Evolutionary conservation across 2,329 filamentous ascomycete species (phyloP).

Genomic region (Fusarium duplospermum): DNA sequence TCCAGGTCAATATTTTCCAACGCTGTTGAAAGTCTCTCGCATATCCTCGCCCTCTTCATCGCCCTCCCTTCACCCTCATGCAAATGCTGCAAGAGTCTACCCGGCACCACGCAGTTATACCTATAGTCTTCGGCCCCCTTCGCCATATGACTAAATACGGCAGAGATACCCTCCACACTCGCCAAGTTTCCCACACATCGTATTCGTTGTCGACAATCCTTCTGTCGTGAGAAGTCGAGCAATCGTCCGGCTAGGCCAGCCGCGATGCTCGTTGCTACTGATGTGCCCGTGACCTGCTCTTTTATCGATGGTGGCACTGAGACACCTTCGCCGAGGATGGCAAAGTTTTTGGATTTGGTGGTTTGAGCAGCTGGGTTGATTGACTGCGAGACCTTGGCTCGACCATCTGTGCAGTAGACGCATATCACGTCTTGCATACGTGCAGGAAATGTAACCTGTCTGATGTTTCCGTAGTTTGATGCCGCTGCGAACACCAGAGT

Average conservation of each 20-base stretch:
- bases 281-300: constrained; percentile 4
- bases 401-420: constrained; percentile 12
- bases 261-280: constrained; percentile 9
- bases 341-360: constrained; percentile 12
- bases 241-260: constrained; percentile 10
- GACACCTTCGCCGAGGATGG: constrained; percentile 18
- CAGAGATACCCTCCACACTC: constrained; percentile 11
- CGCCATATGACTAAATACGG: constrained; percentile 8
- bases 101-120: constrained; percentile 14
- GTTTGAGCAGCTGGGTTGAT: constrained; percentile 15
- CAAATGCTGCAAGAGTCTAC: constrained; percentile 10
- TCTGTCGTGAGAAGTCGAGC: constrained; percentile 20
- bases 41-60: constrained; percentile 10
- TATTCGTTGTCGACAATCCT: not conserved
- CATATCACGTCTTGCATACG: constrained; percentile 17
- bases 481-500: constrained; percentile 13
- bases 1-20: constrained; percentile 21
- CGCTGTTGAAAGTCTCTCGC: not conserved
- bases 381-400: constrained; percentile 4
- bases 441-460: constrained; percentile 15
- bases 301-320: not conserved
- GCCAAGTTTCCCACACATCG: not conserved
- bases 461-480: constrained; percentile 21
- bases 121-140: constrained; percentile 7
- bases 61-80: not conserved